phyloP scores from a whole-genome alignment of 352 stramenopile genomes.

The Aphanomyces cochlioides region DNA sequence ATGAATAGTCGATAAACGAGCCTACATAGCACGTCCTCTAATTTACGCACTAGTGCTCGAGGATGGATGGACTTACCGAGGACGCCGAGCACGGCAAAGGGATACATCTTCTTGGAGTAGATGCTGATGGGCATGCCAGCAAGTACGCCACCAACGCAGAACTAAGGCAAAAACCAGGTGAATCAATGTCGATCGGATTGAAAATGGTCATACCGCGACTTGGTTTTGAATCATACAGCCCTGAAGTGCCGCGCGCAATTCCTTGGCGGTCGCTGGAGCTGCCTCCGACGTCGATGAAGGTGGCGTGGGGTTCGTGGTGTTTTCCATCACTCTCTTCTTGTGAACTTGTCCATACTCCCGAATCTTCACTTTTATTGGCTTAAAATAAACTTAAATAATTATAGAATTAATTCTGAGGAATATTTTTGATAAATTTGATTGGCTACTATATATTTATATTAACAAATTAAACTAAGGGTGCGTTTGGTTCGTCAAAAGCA shows the following conservation, averaged over 20 bases:
- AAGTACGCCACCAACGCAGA: conserved; percentile 71
- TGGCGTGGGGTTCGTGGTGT: background rate
- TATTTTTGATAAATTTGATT: too few relatives aligned
- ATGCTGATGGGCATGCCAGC: conserved; percentile 83
- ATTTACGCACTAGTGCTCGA: background rate
- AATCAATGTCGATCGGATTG: background rate
- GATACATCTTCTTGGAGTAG: conserved; percentile 70
- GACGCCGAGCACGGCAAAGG: conserved; percentile 70
- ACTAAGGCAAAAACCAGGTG: conserved; percentile 37
- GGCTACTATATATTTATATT: too few relatives aligned
- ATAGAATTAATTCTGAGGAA: too few relatives aligned
- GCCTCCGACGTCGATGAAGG: background rate
- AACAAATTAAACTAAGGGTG: too few relatives aligned
- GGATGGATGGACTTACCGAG: conserved; percentile 42
- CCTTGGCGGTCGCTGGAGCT: conserved; percentile 17
- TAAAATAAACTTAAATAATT: too few relatives aligned
- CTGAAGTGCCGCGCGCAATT: conserved; percentile 22
- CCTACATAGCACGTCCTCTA: conserved; percentile 36
- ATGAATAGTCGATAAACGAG: conserved; percentile 82
- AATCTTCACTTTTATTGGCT: too few relatives aligned
- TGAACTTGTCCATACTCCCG: too few relatives aligned
- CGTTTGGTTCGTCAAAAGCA: too few relatives aligned
- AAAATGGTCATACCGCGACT: background rate
- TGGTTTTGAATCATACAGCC: conserved; percentile 24
- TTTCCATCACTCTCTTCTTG: background rate